These are phyloP conservation scores for Coriaria nepalensis DNA, from an alignment of 306 rosid genomes.

Conservation along the genomic window DNA sequence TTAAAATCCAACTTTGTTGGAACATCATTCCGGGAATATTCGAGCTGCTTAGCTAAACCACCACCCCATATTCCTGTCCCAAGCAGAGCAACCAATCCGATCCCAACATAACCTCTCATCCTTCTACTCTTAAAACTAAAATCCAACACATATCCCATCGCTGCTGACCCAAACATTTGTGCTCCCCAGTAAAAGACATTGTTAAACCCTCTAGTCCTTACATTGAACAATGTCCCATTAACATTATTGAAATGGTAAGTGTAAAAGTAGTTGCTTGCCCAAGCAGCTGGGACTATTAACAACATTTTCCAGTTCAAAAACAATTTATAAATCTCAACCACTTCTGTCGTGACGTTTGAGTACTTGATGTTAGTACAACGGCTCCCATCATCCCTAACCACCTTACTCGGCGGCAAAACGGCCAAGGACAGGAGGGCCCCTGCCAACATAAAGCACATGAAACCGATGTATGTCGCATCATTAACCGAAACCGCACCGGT, in stretches of 20 bases:
- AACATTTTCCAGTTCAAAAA: slow-evolving; percentile 75
- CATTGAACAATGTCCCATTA: slow-evolving; percentile 39
- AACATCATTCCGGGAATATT: slow-evolving; percentile 10
- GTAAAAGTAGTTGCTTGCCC: slow-evolving; percentile 77
- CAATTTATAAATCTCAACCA: slow-evolving; percentile 35
- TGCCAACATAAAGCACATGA: slow-evolving; percentile 62
- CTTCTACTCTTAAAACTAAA: slow-evolving; percentile 67
- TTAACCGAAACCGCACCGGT: slow-evolving; percentile 45
- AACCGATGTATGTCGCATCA: slow-evolving; percentile 75
- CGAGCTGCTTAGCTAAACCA: slow-evolving; percentile 62
- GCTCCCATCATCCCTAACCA: slow-evolving; percentile 62
- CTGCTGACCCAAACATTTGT: slow-evolving; percentile 77
- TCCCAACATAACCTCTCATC: slow-evolving; percentile 57
- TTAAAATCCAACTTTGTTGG: slow-evolving; percentile 48
- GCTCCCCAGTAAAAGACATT: slow-evolving; percentile 91
- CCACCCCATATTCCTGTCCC: slow-evolving; percentile 70
- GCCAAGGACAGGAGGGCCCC: slow-evolving; percentile 47
- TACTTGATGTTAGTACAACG: slow-evolving; percentile 46
- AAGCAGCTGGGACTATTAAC: slow-evolving; percentile 64
- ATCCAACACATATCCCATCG: slow-evolving; percentile 71
- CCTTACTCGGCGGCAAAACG: slow-evolving; percentile 48
- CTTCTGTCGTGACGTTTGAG: slow-evolving; percentile 42
- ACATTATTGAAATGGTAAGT: slow-evolving; percentile 83
- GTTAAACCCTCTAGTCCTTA: slow-evolving; percentile 90
- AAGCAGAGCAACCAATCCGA: slow-evolving; percentile 38